Evolutionary conservation across 2,329 filamentous ascomycete species (phyloP).

Genomic region (Triangularia setosa): DNA sequence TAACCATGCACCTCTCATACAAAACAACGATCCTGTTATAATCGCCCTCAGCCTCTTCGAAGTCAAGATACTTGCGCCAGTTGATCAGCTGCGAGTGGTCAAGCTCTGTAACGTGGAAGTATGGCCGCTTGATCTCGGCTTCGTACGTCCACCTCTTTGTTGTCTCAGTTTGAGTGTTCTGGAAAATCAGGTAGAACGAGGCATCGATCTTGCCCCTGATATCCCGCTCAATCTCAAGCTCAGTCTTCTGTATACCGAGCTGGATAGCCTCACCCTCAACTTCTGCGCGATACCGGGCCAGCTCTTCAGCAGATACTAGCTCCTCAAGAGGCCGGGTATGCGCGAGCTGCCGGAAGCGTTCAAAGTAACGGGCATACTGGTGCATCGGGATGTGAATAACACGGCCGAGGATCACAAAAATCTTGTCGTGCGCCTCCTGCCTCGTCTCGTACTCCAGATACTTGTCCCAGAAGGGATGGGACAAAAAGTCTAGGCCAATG

Average conservation of each 20-base stretch:
- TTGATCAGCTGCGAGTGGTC: slow-evolving; percentile 80
- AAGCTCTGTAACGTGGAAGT: slow-evolving; percentile 93
- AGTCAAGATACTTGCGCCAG: slow-evolving; percentile 96
- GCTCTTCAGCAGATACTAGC: slow-evolving; percentile 63
- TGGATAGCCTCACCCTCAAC: slow-evolving; percentile 61
- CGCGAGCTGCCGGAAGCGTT: slow-evolving; percentile 77
- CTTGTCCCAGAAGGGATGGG: slow-evolving; percentile 98
- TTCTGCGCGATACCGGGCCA: slow-evolving; percentile 67
- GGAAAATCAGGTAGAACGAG: slow-evolving; percentile 77
- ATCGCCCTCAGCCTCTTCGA: slow-evolving; percentile 82
- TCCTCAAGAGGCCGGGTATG: slow-evolving; percentile 69
- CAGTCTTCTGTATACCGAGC: slow-evolving; percentile 51
- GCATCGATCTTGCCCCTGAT: slow-evolving; percentile 75
- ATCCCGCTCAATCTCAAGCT: slow-evolving; percentile 79
- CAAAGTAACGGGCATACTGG: slow-evolving; percentile 92
- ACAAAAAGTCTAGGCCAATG: slow-evolving; percentile 88
- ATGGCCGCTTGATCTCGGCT: slow-evolving; percentile 88
- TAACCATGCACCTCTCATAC: slow-evolving; percentile 91
- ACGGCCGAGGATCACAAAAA: slow-evolving; percentile 78
- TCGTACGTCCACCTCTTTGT: slow-evolving; percentile 94
- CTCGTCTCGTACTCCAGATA: slow-evolving; percentile 97
- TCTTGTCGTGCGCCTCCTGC: slow-evolving; percentile 75
- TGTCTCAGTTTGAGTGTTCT: slow-evolving; percentile 78
- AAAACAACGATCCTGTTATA: slow-evolving; percentile 72
- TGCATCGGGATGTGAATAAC: slow-evolving; percentile 91